These are phyloP conservation scores for Lactarius evosmus DNA, from an alignment of 768 basidiomycete genomes.

Conservation along the genomic window DNA sequence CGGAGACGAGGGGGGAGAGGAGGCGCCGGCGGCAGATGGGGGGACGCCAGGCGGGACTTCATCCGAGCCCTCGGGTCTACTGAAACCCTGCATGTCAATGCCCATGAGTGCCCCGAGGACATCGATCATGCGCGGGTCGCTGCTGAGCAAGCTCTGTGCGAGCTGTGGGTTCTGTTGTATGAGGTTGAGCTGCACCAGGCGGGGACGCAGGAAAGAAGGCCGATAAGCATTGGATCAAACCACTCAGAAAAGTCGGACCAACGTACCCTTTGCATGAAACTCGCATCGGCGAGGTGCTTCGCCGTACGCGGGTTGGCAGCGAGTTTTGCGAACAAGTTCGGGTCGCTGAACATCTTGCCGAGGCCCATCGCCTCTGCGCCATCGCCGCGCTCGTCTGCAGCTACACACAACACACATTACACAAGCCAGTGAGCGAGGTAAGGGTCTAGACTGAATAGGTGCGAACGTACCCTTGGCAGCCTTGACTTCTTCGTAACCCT, in stretches of 20 bases:
- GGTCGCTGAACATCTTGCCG: conserved; percentile 78
- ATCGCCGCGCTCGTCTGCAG: conserved; percentile 39
- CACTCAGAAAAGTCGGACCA: no score
- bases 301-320: conserved; percentile 83
- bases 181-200: conserved; percentile 48
- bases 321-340: conserved; percentile 77
- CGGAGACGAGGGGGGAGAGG: conserved; percentile 39
- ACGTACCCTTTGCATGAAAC: conserved; percentile 68
- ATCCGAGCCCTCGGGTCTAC: conserved; percentile 79
- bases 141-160: conserved; percentile 53
- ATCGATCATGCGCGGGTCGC: conserved; percentile 91
- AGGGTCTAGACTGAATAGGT: background rate
- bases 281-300: conserved; percentile 78
- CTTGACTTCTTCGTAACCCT: conserved; percentile 85
- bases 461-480: conserved; percentile 67
- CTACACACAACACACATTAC: conserved; percentile 24
- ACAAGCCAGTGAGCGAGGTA: background rate
- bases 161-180: conserved; percentile 68
- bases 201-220: background rate
- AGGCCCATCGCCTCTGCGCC: conserved; percentile 58
- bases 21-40: conserved; percentile 40
- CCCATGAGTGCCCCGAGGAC: conserved; percentile 92
- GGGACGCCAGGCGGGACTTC: conserved; percentile 66
- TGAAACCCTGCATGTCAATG: conserved; percentile 84
- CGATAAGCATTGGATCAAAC: background rate